Evolutionary conservation across 345 rosid species (phyloP).

Genomic region (Carallia brachiata): DNA sequence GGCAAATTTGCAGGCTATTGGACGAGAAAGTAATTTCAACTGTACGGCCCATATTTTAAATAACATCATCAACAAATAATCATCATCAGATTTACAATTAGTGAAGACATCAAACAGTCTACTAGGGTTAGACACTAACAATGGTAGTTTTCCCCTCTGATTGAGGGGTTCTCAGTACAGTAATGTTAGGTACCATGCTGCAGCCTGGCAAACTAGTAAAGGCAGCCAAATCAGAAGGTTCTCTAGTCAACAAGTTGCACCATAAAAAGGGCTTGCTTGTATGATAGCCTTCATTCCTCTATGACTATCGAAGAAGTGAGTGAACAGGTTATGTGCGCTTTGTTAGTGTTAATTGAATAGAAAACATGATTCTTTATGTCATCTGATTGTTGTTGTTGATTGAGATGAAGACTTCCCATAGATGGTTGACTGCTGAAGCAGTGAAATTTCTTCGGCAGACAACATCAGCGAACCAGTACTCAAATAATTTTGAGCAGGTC

Average conservation of each 20-base stretch:
- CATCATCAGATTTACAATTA: constrained; percentile 9
- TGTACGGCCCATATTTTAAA: constrained; percentile 1
- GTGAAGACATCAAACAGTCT: too few species aligned
- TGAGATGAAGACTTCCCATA: constrained; percentile 32
- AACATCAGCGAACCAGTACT: constrained; percentile 48
- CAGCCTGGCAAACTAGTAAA: not conserved
- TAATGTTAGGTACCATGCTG: not conserved
- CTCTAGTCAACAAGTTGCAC: not conserved
- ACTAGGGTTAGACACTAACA: too few species aligned
- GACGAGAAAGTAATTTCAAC: not conserved
- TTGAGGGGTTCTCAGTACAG: too few species aligned
- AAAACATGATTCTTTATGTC: not conserved
- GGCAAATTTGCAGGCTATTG: not conserved
- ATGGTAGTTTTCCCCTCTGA: too few species aligned
- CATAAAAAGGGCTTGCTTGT: not conserved
- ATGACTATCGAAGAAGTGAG: not conserved
- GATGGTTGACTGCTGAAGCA: constrained; percentile 44
- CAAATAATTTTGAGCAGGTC: constrained; percentile 68
- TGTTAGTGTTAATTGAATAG: constrained; percentile 6
- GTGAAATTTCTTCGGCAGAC: constrained; percentile 63
- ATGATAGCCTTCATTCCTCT: constrained; percentile 1
- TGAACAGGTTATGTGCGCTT: constrained; percentile 1
- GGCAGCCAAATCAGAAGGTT: not conserved
- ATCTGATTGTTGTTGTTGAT: constrained; percentile 7
- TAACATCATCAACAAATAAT: not conserved